These are phyloP conservation scores for Plasmodium billcollinsi DNA, from an alignment of 169 alveolate genomes.

Conservation along the genomic window DNA sequence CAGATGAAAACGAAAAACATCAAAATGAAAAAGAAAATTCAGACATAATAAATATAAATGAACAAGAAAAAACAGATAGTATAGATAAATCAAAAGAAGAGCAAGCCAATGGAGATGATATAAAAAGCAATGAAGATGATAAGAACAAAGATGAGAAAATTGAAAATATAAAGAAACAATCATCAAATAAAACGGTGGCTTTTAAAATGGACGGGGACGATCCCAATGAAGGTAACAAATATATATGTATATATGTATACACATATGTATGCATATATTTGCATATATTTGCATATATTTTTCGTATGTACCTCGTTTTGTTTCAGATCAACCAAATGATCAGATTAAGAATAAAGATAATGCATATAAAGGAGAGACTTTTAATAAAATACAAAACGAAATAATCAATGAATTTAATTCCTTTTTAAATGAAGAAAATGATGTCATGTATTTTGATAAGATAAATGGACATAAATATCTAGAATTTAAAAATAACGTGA, in stretches of 20 bases:
- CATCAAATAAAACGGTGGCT: neutral
- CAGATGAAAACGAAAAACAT: neutral
- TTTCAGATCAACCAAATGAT: no score
- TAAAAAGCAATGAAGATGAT: neutral
- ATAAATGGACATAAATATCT: neutral
- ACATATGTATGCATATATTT: no score
- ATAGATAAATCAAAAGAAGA: neutral
- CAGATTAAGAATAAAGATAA: no score
- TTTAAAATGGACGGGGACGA: no score
- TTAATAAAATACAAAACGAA: conserved; percentile 13
- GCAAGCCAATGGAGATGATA: neutral
- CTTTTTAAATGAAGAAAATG: neutral
- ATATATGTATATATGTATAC: no score
- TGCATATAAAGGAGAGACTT: neutral
- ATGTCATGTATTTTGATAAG: neutral
- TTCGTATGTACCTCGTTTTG: no score
- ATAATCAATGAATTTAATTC: conserved; percentile 35
- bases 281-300: no score
- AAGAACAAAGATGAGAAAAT: neutral
- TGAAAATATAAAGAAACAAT: neutral
- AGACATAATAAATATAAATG: neutral
- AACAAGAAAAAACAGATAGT: neutral
- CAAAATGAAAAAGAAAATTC: neutral
- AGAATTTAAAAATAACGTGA: conserved; percentile 21
- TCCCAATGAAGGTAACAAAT: no score